Evolutionary conservation across 2,329 filamentous ascomycete genomes (phyloP).

Genomic region (Penicillium sp.): DNA sequence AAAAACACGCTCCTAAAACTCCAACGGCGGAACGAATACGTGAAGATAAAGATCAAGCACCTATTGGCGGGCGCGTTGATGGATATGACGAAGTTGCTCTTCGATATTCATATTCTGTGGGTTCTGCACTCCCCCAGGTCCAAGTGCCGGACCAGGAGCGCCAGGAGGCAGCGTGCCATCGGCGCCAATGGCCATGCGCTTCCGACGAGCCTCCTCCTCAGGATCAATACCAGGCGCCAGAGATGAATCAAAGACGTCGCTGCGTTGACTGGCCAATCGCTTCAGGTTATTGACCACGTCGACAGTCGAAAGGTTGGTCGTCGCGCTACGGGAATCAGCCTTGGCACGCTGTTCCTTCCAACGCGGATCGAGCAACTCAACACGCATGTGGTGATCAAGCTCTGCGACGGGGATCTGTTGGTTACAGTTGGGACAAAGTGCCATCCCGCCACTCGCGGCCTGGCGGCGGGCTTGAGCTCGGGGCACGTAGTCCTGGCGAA

Average conservation of each 20-base stretch:
- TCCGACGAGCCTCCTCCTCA: slow-evolving; percentile 75
- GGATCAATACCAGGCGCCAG: slow-evolving; percentile 64
- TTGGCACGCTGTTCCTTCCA: slow-evolving; percentile 97
- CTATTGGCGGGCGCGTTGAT: slow-evolving; percentile 57
- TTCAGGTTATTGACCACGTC: slow-evolving; percentile 95
- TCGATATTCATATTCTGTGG: slow-evolving; percentile 70
- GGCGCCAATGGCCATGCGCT: slow-evolving; percentile 66
- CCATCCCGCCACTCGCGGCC: slow-evolving; percentile 64
- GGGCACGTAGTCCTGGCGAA: slow-evolving; percentile 90
- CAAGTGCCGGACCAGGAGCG: slow-evolving; percentile 32
- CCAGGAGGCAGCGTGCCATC: slow-evolving; percentile 32
- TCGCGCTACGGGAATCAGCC: slow-evolving; percentile 79
- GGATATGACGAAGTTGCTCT: slow-evolving; percentile 77
- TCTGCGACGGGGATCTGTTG: slow-evolving; percentile 86
- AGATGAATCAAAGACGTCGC: slow-evolving; percentile 77
- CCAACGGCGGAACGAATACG: slow-evolving; percentile 5
- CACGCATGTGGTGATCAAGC: slow-evolving; percentile 89
- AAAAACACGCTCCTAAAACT: slow-evolving; percentile 10
- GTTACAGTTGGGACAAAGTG: slow-evolving; percentile 89
- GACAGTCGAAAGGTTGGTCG: slow-evolving; percentile 81
- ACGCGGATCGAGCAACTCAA: slow-evolving; percentile 88
- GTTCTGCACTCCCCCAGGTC: slow-evolving; percentile 36
- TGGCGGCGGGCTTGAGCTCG: slow-evolving; percentile 75
- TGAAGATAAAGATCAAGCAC: slow-evolving; percentile 4
- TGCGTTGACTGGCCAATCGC: slow-evolving; percentile 85